These are phyloP conservation scores for Candida methanosorbosa DNA, from an alignment of 805 yeast genomes.

Conservation along the genomic window DNA sequence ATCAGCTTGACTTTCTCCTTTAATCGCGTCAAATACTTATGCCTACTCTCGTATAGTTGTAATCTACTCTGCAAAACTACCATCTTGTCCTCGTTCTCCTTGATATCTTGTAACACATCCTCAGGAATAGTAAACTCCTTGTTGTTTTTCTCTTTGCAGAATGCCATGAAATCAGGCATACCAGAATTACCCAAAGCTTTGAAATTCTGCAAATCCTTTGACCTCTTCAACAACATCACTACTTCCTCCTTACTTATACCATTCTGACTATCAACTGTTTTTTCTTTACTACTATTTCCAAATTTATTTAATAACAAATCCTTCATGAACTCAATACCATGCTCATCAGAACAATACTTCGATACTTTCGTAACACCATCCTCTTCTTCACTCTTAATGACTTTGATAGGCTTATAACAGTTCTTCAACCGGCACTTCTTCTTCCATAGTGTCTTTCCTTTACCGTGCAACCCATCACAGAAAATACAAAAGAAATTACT, in stretches of 20 bases:
- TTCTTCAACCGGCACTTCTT: slow-evolving; percentile 56
- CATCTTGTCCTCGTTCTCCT: background rate
- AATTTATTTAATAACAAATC: slow-evolving; percentile 15
- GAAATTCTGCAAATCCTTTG: slow-evolving; percentile 13
- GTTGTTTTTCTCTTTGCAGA: slow-evolving; percentile 6
- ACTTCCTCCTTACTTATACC: slow-evolving; percentile 3
- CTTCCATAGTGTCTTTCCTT: slow-evolving; percentile 59
- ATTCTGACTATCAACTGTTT: background rate
- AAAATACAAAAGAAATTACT: slow-evolving; percentile 63
- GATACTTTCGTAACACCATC: slow-evolving; percentile 27
- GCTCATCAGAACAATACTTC: slow-evolving; percentile 70
- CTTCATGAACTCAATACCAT: slow-evolving; percentile 45
- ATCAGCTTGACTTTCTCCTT: slow-evolving; percentile 14
- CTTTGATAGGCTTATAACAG: slow-evolving; percentile 49
- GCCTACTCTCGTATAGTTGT: slow-evolving; percentile 5
- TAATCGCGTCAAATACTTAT: slow-evolving; percentile 10
- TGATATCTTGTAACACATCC: background rate
- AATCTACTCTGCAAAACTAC: background rate
- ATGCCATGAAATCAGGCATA: slow-evolving; percentile 31
- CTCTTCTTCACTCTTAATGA: slow-evolving; percentile 1
- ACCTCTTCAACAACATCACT: slow-evolving; percentile 8
- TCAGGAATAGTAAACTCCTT: background rate
- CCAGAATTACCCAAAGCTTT: slow-evolving; percentile 22
- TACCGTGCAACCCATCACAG: slow-evolving; percentile 42
- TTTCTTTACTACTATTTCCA: slow-evolving; percentile 3